A percentile compares a stretch with the other conserved stretches of the same genome.
Evolutionary conservation across 2,329 filamentous ascomycete species (phyloP).

Genomic region (Leptodontidium sp.): DNA sequence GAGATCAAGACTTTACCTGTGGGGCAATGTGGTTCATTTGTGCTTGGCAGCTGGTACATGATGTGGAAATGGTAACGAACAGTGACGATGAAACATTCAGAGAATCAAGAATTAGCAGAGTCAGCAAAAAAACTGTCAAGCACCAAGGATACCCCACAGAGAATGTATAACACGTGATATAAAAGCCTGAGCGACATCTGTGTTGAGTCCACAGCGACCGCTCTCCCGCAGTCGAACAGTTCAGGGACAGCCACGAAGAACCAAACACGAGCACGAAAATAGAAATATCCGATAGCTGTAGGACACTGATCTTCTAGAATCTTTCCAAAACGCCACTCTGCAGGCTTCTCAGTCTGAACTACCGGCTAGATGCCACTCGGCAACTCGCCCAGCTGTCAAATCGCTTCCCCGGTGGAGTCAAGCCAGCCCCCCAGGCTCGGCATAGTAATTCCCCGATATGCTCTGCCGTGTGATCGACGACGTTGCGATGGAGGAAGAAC

Average conservation of each 20-base stretch:
- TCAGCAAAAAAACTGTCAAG: not conserved
- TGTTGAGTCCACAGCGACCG: slow-evolving; percentile 1
- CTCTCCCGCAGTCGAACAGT: not conserved
- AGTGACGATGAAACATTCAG: slow-evolving; percentile 6
- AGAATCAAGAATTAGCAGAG: not conserved
- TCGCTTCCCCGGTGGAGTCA: not conserved
- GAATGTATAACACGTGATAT: not conserved
- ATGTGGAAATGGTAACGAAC: not conserved
- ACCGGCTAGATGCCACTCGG: not conserved
- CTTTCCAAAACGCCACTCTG: slow-evolving; percentile 1
- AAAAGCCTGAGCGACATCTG: not conserved
- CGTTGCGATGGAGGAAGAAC: not conserved
- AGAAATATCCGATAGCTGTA: not conserved
- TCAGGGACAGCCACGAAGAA: not conserved
- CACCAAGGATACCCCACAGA: not conserved
- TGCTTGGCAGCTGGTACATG: slow-evolving; percentile 11
- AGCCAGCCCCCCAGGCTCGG: slow-evolving; percentile 5
- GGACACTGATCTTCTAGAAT: not conserved
- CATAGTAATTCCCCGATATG: slow-evolving; percentile 5
- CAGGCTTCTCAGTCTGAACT: slow-evolving; percentile 3
- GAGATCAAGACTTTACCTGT: slow-evolving; percentile 9
- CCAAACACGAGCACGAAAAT: not conserved
- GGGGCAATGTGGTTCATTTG: not conserved
- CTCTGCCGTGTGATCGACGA: slow-evolving; percentile 6
- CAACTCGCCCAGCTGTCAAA: not conserved